A percentile compares a stretch with the other conserved stretches of the same genome.
phyloP scores from a whole-genome alignment of 2,329 filamentous ascomycete species.

The Aspergillus fumigatus region DNA sequence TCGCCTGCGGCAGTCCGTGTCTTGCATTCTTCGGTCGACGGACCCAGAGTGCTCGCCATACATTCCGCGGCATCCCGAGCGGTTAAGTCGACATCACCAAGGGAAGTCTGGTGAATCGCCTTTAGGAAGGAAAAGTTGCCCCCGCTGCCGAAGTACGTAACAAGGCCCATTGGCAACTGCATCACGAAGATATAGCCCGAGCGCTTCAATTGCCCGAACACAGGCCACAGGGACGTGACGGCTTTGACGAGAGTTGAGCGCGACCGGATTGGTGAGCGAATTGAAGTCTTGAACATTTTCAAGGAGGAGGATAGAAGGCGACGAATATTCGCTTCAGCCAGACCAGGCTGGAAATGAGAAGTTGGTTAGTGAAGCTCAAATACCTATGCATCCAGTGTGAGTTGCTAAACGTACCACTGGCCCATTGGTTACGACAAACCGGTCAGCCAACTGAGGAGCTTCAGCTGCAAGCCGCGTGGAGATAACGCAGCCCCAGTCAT shows the following conservation, averaged over 20 bases:
- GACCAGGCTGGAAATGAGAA: slow-evolving; percentile 31
- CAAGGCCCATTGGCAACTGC: slow-evolving; percentile 45
- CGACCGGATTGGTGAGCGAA: slow-evolving; percentile 41
- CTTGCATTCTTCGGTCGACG: slow-evolving; percentile 43
- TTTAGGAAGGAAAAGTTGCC: slow-evolving; percentile 48
- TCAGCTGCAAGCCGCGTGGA: slow-evolving; percentile 55
- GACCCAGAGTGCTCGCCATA: slow-evolving; percentile 51
- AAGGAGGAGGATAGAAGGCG: slow-evolving; percentile 39
- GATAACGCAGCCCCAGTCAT: slow-evolving; percentile 54
- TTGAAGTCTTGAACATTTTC: slow-evolving; percentile 49
- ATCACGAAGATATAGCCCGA: slow-evolving; percentile 56
- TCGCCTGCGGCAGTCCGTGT: slow-evolving; percentile 27
- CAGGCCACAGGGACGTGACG: slow-evolving; percentile 40
- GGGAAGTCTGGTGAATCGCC: slow-evolving; percentile 35
- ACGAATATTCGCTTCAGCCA: slow-evolving; percentile 40
- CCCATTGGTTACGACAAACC: slow-evolving; percentile 52
- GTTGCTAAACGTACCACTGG: slow-evolving; percentile 43
- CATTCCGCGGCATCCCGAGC: slow-evolving; percentile 39
- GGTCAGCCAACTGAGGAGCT: slow-evolving; percentile 51
- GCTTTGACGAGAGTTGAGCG: slow-evolving; percentile 44
- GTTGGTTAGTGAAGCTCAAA: slow-evolving; percentile 1
- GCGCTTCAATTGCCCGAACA: slow-evolving; percentile 45
- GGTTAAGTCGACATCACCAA: slow-evolving; percentile 32
- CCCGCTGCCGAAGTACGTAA: slow-evolving; percentile 43
- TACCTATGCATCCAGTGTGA: not conserved